These are phyloP conservation scores for Botrytis hyacinthi DNA, from an alignment of 2,329 filamentous ascomycete genomes.

Conservation along the genomic window DNA sequence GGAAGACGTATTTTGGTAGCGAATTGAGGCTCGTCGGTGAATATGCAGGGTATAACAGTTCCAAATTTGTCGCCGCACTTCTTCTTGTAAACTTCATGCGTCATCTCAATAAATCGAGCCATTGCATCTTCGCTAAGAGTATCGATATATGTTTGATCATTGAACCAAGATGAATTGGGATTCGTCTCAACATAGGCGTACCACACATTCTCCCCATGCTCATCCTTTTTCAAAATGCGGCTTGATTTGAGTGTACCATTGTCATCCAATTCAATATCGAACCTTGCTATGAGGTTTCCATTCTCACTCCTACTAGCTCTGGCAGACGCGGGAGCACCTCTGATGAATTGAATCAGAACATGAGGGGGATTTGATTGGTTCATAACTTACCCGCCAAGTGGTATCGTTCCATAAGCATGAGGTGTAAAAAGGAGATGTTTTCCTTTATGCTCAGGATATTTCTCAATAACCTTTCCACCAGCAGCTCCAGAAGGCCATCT, in stretches of 20 bases:
- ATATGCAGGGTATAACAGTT: conserved; percentile 37
- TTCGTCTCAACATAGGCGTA: conserved; percentile 40
- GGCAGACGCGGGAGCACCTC: conserved; percentile 13
- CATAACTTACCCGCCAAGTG: conserved; percentile 12
- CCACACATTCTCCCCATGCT: conserved; percentile 35
- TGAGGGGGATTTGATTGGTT: neutral
- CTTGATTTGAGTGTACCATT: conserved; percentile 33
- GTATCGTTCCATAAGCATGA: conserved; percentile 24
- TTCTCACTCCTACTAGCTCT: conserved; percentile 21
- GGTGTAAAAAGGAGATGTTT: conserved; percentile 38
- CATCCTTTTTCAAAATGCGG: conserved; percentile 26
- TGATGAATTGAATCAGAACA: conserved; percentile 12
- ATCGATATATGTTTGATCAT: conserved; percentile 39
- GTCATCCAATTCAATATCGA: conserved; percentile 32
- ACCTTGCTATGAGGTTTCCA: conserved; percentile 34
- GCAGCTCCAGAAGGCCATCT: conserved; percentile 38
- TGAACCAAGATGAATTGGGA: conserved; percentile 37
- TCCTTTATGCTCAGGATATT: conserved; percentile 33
- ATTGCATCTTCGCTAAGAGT: conserved; percentile 37
- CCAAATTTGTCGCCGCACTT: conserved; percentile 38
- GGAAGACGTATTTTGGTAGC: conserved; percentile 37
- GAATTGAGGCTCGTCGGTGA: conserved; percentile 40
- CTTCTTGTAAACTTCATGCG: conserved; percentile 38
- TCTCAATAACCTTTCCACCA: conserved; percentile 35
- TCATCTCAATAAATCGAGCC: conserved; percentile 35